Percentiles rank a stretch among this genome's conserved stretches.
Evolutionary conservation across 257 asterid genomes (phyloP).

Genomic region (Prunella vulgaris): DNA sequence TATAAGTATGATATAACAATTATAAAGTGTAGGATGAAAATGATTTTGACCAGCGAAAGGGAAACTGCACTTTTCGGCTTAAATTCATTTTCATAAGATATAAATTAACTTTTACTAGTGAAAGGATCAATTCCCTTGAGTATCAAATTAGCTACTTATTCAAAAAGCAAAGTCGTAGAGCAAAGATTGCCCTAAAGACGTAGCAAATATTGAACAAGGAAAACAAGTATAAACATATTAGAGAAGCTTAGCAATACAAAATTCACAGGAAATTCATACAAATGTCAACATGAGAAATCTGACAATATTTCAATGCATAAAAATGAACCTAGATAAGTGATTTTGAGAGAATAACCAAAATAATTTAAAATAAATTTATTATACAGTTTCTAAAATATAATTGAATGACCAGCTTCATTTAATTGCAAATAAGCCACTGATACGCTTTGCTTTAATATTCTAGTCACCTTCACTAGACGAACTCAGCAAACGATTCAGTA

Average conservation of each 20-base stretch:
- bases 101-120: too few species aligned
- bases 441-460: not conserved
- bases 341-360: not conserved
- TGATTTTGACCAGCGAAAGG: not conserved
- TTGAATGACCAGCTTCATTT: not conserved
- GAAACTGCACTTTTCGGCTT: not conserved
- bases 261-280: not conserved
- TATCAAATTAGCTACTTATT: too few species aligned
- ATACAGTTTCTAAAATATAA: not conserved
- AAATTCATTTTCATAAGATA: not conserved
- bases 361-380: not conserved
- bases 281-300: not conserved
- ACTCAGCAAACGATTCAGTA: not conserved
- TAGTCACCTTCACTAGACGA: not conserved
- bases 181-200: too few species aligned
- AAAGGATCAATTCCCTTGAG: too few species aligned
- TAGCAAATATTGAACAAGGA: too few species aligned
- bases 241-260: not conserved
- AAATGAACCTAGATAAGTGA: not conserved
- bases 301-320: not conserved
- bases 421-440: not conserved
- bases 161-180: too few species aligned
- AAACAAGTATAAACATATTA: too few species aligned
- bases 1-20: too few species aligned
- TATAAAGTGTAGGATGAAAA: not conserved